Percentiles rank a stretch among this genome's conserved stretches.
These are phyloP conservation scores for Candida ficus DNA, from an alignment of 805 yeast species.

Conservation along the genomic window DNA sequence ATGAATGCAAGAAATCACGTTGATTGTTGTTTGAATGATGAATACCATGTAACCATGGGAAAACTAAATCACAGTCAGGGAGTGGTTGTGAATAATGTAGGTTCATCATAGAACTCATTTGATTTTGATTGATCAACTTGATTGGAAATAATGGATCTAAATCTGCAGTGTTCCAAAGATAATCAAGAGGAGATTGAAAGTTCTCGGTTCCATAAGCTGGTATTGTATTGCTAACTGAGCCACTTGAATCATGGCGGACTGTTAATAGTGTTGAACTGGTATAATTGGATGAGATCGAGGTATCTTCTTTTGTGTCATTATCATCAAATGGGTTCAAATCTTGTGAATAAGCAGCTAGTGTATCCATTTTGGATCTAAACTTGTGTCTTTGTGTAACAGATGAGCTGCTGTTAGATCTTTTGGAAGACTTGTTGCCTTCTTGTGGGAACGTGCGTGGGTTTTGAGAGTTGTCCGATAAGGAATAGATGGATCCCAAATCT, in stretches of 20 bases:
- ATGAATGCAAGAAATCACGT: constrained; percentile 18
- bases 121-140: constrained; percentile 16
- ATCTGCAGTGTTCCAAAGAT: constrained; percentile 14
- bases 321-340: constrained; percentile 1
- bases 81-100: constrained; percentile 29
- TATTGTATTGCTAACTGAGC: constrained; percentile 1
- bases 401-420: constrained; percentile 20
- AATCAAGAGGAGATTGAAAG: constrained; percentile 18
- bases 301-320: not conserved
- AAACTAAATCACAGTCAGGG: constrained; percentile 65
- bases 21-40: constrained; percentile 24
- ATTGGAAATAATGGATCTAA: constrained; percentile 17
- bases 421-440: constrained; percentile 10
- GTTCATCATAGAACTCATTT: constrained; percentile 16
- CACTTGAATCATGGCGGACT: constrained; percentile 6
- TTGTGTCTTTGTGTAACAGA: constrained; percentile 22
- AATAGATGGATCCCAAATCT: not conserved
- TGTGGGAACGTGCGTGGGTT: constrained; percentile 6
- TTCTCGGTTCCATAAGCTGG: constrained; percentile 1
- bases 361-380: constrained; percentile 18
- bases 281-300: not conserved
- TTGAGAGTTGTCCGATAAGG: constrained; percentile 1
- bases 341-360: not conserved
- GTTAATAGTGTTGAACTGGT: constrained; percentile 4
- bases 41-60: constrained; percentile 87